Base-by-base conservation (phyloP, 2,329 filamentous ascomycete genomes). In the Phyllosticta citrichinensis region DNA sequence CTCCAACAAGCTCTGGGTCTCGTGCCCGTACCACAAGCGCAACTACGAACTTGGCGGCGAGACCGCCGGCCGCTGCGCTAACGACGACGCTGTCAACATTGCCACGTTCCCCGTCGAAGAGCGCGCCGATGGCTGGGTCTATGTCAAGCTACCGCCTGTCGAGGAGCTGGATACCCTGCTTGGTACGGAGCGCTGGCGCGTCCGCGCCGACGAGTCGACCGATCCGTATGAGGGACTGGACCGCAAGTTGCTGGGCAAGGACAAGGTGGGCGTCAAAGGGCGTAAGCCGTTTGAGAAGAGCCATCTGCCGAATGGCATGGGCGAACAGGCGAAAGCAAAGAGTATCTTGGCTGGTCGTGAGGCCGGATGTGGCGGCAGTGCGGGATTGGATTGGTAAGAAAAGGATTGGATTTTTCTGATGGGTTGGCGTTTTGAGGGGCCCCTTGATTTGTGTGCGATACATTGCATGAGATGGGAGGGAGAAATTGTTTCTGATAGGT, bases 1-100 rank as follows among this genome's bases (percentile, higher is more conserved):
- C 53, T 80, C 72, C 58, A 77, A 83, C 64, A 86, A 85, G 63
- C 85, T 91, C n/a, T 96, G 88, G 86, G 83, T 96, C 19, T 90
- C 87, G 0, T 96, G 91, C 69, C 91, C 91, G 0, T 85, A 87
- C 73, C 91, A 96, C 78, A 96, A 96, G 78, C 85, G 90, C 66
- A 96, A 96, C 76, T 96, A 88, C 72, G 85, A 90, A 69, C 83
- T 96, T 52, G 80, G 80, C 50, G 86, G 85, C 52, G 77, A 80
- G 30, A 76, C 84, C 57, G 81, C 83, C 0, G 90, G 91, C 1
- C 79, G 82, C 19, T 95, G 91, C 75, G 83, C 81, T 58, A 93
- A 87, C 70, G 91, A 96, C 72, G 79, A 82, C 35, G 79, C 79
- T 20, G 80, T 94, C 65, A 91, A 86, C 66, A 92, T 96, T 68